A percentile compares a stretch with the other conserved stretches of the same genome.
These are phyloP conservation scores for Noccaea caerulescens DNA, from an alignment of 345 rosid species.

Conservation along the genomic window DNA sequence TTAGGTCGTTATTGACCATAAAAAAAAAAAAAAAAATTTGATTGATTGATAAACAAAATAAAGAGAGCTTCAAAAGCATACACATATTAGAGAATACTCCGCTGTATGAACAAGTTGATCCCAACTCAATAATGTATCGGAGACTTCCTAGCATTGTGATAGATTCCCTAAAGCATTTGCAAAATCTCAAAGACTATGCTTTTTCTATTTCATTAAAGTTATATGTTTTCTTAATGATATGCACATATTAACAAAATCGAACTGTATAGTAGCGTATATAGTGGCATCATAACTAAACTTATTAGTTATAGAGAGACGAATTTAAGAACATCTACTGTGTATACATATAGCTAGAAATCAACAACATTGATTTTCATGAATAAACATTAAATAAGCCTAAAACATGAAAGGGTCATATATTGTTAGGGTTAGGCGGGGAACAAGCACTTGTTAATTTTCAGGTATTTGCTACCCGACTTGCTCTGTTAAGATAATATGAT, in stretches of 20 bases:
- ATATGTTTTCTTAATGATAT: not conserved
- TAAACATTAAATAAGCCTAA: not conserved
- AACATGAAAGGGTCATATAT: not conserved
- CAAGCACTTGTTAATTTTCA: no score
- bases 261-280: not conserved
- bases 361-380: not conserved
- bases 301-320: not conserved
- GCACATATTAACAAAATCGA: not conserved
- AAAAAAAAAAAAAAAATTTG: no score
- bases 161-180: slow-evolving; percentile 20
- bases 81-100: no score
- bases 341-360: not conserved
- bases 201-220: not conserved
- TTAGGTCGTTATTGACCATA: no score
- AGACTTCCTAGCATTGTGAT: slow-evolving; percentile 24
- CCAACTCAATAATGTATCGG: slow-evolving; percentile 16
- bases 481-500: no score
- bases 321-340: not conserved
- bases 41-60: no score
- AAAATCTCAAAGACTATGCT: not conserved
- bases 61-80: no score
- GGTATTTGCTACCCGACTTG: no score
- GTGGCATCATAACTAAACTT: not conserved
- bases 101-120: not conserved
- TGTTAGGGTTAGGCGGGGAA: no score